Evolutionary conservation across 352 stramenopile genomes (phyloP).

Genomic region (Phytophthora vignae): DNA sequence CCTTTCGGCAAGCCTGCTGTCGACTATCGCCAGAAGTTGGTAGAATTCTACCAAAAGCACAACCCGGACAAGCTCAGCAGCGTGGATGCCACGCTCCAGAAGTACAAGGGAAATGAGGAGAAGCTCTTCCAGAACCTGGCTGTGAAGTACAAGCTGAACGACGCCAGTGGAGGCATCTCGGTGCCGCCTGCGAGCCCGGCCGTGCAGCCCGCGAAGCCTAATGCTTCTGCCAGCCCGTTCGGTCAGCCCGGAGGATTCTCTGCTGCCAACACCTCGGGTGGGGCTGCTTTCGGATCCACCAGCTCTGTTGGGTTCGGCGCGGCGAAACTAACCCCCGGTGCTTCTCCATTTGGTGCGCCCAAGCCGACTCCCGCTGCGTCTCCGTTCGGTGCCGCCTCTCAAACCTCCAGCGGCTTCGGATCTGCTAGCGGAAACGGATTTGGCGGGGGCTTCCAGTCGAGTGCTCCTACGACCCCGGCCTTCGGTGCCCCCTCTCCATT

Average conservation of each 20-base stretch:
- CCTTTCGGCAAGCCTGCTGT: slow-evolving; percentile 54
- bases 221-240: slow-evolving; percentile 66
- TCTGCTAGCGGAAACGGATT: slow-evolving; percentile 39
- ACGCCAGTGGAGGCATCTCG: slow-evolving; percentile 6
- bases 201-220: slow-evolving; percentile 47
- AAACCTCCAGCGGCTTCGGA: slow-evolving; percentile 36
- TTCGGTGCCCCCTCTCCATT: slow-evolving; percentile 46
- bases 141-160: slow-evolving; percentile 77
- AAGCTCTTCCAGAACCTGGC: slow-evolving; percentile 80
- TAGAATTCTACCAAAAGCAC: slow-evolving; percentile 93
- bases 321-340: slow-evolving; percentile 28
- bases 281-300: slow-evolving; percentile 48
- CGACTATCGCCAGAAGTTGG: slow-evolving; percentile 72
- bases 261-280: slow-evolving; percentile 17
- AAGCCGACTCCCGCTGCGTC: slow-evolving; percentile 33
- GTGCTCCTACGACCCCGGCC: slow-evolving; percentile 23
- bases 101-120: slow-evolving; percentile 90
- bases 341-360: slow-evolving; percentile 54
- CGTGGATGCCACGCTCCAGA: slow-evolving; percentile 89
- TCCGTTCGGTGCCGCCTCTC: slow-evolving; percentile 52
- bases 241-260: slow-evolving; percentile 64
- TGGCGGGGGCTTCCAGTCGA: slow-evolving; percentile 36
- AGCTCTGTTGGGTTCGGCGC: slow-evolving; percentile 55
- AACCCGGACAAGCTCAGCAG: slow-evolving; percentile 90
- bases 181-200: slow-evolving; percentile 42